Evolutionary conservation across 306 rosid species (phyloP).

Genomic region (Hippophae tibetana): DNA sequence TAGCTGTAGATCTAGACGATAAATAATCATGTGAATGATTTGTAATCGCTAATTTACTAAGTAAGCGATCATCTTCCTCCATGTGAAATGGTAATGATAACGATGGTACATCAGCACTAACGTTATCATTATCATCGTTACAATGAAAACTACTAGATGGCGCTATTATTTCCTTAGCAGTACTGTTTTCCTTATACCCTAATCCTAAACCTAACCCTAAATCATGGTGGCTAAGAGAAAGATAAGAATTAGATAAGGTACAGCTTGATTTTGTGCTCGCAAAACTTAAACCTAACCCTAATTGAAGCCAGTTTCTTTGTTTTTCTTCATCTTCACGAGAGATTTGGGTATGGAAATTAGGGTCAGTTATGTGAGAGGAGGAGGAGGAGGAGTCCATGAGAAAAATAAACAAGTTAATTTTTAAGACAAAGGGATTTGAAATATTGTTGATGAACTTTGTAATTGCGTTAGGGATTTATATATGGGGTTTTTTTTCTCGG

Average conservation of each 20-base stretch:
- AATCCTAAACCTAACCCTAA: slow-evolving; percentile 1
- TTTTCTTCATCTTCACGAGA: background rate
- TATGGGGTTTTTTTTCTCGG: no score
- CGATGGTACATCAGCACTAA: no score
- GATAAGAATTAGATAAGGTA: slow-evolving; percentile 4
- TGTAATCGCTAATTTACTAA: slow-evolving; percentile 11
- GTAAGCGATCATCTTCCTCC: no score
- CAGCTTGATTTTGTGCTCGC: slow-evolving; percentile 3
- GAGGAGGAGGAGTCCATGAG: slow-evolving; percentile 1
- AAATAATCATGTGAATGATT: slow-evolving; percentile 23
- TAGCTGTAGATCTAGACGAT: slow-evolving; percentile 8
- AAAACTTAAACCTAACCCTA: slow-evolving; percentile 34
- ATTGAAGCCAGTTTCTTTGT: slow-evolving; percentile 22
- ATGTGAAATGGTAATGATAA: no score
- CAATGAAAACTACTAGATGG: background rate
- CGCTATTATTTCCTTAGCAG: background rate
- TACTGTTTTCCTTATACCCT: background rate
- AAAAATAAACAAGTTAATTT: no score
- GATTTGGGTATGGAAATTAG: background rate
- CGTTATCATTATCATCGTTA: no score
- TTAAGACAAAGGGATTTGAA: no score
- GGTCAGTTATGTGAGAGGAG: background rate
- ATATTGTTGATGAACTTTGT: no score
- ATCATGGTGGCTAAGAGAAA: background rate
- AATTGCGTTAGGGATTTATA: no score